phyloP scores from a whole-genome alignment of 352 stramenopile species.

The Phytophthora cryptogea region DNA sequence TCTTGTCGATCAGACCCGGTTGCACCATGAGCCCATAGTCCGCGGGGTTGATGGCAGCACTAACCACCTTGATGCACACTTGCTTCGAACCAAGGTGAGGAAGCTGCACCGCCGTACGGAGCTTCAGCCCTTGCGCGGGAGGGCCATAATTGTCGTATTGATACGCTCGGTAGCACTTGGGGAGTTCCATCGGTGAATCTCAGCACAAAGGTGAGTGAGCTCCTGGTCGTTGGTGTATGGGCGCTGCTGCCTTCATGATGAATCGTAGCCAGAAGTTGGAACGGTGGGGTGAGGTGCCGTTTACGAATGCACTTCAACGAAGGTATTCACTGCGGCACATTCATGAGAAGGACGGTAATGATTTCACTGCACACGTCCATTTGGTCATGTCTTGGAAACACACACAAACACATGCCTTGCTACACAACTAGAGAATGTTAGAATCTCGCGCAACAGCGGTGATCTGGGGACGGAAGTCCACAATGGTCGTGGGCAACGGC shows the following conservation, averaged over 20 bases:
- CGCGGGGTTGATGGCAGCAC: conserved; percentile 36
- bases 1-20: conserved; percentile 8
- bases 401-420: background rate
- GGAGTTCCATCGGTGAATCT: conserved; percentile 26
- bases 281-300: background rate
- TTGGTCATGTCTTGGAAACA: conserved; percentile 7
- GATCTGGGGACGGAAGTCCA: conserved; percentile 29
- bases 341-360: background rate
- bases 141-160: conserved; percentile 35
- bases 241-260: too few relatives aligned
- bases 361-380: conserved; percentile 13
- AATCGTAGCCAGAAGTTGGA: too few relatives aligned
- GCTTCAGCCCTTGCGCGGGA: conserved; percentile 27
- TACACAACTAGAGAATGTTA: conserved; percentile 33
- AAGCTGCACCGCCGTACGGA: conserved; percentile 27
- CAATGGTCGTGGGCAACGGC: conserved; percentile 26
- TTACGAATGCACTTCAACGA: background rate
- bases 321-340: too few relatives aligned
- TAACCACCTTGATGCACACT: conserved; percentile 38
- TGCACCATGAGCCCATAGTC: conserved; percentile 35
- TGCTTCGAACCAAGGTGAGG: conserved; percentile 30
- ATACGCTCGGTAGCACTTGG: conserved; percentile 37
- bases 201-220: background rate
- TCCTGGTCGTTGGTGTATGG: background rate
- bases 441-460: conserved; percentile 20